phyloP scores from a whole-genome alignment of 345 rosid genomes.

The Acer negundo region DNA sequence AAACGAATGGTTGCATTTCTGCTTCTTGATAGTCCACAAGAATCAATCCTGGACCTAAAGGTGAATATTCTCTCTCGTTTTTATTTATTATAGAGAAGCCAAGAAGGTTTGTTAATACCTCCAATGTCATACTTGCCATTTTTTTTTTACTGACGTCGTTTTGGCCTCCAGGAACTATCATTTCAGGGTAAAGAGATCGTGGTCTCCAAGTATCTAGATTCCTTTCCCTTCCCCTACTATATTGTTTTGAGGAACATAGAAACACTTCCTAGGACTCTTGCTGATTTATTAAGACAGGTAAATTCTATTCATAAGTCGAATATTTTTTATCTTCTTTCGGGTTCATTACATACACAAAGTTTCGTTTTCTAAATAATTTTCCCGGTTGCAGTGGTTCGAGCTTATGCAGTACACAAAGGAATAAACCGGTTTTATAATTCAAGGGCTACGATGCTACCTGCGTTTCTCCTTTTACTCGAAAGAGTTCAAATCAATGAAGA shows the following conservation, averaged over 20 bases:
- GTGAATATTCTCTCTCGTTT: constrained; percentile 28
- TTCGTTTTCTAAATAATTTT: neutral
- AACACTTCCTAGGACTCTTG: constrained; percentile 85
- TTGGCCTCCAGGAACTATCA: constrained; percentile 53
- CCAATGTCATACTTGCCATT: neutral
- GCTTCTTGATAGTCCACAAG: constrained; percentile 67
- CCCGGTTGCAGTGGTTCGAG: constrained; percentile 87
- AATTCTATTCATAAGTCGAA: neutral
- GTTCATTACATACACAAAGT: neutral
- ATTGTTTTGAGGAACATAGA: constrained; percentile 77
- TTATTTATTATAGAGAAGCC: neutral
- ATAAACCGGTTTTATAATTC: constrained; percentile 17
- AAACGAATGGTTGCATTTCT: constrained; percentile 94
- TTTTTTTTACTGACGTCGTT: neutral
- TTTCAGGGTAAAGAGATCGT: constrained; percentile 41
- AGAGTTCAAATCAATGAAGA: constrained; percentile 8
- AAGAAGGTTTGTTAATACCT: neutral
- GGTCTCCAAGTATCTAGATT: constrained; percentile 66
- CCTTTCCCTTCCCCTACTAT: constrained; percentile 91
- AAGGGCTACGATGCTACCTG: neutral
- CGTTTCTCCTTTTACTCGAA: neutral
- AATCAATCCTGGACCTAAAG: constrained; percentile 70
- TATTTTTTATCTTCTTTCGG: neutral
- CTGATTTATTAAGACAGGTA: constrained; percentile 93
- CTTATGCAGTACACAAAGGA: constrained; percentile 75